Evolutionary conservation across 495 filamentous ascomycete species (phyloP).

Genomic region (Trichoderma asperelloides): DNA sequence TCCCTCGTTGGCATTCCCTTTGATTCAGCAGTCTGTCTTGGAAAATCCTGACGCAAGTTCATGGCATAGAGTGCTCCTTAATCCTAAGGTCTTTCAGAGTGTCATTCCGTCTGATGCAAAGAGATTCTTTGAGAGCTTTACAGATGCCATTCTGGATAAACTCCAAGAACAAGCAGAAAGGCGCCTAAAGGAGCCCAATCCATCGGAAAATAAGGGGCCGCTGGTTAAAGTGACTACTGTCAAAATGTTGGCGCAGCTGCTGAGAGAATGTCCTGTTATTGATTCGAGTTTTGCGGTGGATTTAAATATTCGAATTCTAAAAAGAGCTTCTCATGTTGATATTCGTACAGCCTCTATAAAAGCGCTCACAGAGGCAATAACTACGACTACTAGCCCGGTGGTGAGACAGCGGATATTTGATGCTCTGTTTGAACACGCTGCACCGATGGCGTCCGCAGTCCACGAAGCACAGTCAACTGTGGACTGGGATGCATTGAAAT

Average conservation of each 20-base stretch:
- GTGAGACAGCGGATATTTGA: neutral
- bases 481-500: neutral
- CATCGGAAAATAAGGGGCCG: slow-evolving; percentile 7
- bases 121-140: slow-evolving; percentile 21
- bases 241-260: slow-evolving; percentile 30
- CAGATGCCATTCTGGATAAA: slow-evolving; percentile 22
- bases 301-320: neutral
- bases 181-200: neutral
- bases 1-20: slow-evolving; percentile 15
- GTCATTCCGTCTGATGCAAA: slow-evolving; percentile 22
- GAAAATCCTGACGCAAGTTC: slow-evolving; percentile 27
- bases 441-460: neutral
- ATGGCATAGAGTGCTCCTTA: slow-evolving; percentile 28
- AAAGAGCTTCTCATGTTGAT: neutral
- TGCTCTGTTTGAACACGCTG: neutral
- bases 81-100: slow-evolving; percentile 15
- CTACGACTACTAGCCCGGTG: neutral
- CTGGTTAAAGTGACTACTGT: slow-evolving; percentile 32
- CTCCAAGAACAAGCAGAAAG: slow-evolving; percentile 19
- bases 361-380: neutral
- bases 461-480: neutral
- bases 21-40: slow-evolving; percentile 25
- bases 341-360: neutral
- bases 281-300: neutral
- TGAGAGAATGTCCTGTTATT: slow-evolving; percentile 18